Conservation (phyloP, 225 moss, liverwort and hornwort species). For the Polytrichum formosum region DNA sequence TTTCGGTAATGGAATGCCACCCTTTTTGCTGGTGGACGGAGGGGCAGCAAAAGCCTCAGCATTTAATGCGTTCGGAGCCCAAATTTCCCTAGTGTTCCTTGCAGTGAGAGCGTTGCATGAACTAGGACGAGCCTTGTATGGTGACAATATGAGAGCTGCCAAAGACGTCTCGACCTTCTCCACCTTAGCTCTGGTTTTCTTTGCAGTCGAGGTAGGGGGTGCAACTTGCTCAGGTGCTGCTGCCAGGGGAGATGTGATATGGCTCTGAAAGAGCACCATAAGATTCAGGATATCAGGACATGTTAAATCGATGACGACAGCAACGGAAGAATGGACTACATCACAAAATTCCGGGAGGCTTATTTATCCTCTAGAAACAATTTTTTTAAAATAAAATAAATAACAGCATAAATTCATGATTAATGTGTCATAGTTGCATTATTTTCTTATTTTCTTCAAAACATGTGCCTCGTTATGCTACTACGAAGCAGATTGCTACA, state of each 20-base stretch:
- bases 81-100: constrained; percentile 10
- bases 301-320: too few species aligned
- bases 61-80: not conserved
- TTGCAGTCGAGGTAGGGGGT: not conserved
- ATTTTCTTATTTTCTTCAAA: too few species aligned
- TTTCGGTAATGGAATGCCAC: constrained; percentile 8
- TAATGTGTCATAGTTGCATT: too few species aligned
- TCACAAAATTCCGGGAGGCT: too few species aligned
- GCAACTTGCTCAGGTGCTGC: constrained; percentile 9
- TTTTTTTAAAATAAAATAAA: too few species aligned
- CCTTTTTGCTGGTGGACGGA: not conserved
- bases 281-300: too few species aligned
- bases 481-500: too few species aligned
- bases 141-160: constrained; percentile 23
- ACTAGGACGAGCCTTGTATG: not conserved
- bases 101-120: constrained; percentile 2
- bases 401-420: not conserved
- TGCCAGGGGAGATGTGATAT: not conserved
- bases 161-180: constrained; percentile 19
- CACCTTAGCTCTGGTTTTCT: constrained; percentile 11
- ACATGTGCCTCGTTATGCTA: too few species aligned
- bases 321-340: too few species aligned
- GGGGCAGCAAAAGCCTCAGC: constrained; percentile 11
- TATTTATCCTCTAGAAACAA: too few species aligned
- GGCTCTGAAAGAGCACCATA: too few species aligned